phyloP scores from a whole-genome alignment of 108 stramenopile genomes.

The Fragilaria crotonensis region DNA sequence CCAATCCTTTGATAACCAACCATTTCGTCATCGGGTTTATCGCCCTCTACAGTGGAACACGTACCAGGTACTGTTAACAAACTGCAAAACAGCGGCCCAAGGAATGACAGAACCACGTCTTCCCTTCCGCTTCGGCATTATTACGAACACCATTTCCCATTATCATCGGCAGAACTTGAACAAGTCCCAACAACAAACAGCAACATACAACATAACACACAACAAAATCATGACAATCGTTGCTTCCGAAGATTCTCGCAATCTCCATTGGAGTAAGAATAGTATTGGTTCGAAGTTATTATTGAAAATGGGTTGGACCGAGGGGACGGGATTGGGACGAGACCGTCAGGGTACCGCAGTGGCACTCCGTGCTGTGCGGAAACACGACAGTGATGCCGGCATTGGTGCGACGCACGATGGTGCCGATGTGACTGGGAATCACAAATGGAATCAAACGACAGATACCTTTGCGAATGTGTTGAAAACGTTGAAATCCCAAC shows the following conservation, averaged over 20 bases:
- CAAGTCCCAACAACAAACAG: no score
- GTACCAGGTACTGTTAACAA: no score
- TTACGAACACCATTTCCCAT: no score
- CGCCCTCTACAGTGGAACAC: no score
- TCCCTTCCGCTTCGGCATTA: no score
- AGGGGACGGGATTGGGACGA: constrained; percentile 76
- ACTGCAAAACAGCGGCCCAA: no score
- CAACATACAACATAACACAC: no score
- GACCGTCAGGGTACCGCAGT: constrained; percentile 44
- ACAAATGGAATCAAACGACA: constrained; percentile 31
- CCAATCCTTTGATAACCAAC: no score
- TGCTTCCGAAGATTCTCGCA: constrained; percentile 53
- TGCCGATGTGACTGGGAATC: constrained; percentile 12
- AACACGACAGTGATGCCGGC: background rate
- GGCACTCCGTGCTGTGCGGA: constrained; percentile 29
- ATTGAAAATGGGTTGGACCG: constrained; percentile 89
- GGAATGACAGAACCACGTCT: no score
- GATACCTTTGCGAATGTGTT: constrained; percentile 46
- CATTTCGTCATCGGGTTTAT: no score
- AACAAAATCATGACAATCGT: constrained; percentile 78
- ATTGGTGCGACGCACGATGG: constrained; percentile 4
- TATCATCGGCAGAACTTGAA: no score
- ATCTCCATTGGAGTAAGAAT: constrained; percentile 59
- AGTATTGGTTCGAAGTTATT: constrained; percentile 66
- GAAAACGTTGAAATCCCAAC: constrained; percentile 27